These are phyloP conservation scores for Arachis monticola DNA, from an alignment of 331 rosid species.

Conservation along the genomic window DNA sequence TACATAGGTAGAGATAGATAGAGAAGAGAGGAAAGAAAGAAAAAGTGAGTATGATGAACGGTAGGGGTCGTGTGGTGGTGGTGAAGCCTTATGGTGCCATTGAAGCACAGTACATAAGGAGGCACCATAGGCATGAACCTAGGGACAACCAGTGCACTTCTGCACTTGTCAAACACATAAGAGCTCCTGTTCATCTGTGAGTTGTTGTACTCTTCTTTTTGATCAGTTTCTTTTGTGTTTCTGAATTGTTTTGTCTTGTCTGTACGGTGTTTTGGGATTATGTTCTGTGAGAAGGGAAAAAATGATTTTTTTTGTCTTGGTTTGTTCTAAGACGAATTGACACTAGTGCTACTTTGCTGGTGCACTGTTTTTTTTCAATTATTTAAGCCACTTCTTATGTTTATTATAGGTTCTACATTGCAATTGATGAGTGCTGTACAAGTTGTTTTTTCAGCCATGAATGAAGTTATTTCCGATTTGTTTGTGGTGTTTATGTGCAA, in stretches of 20 bases:
- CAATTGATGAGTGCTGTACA: slow-evolving; percentile 4
- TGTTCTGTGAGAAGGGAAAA: not conserved
- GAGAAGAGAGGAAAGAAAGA: not conserved
- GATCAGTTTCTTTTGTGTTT: not conserved
- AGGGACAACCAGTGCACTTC: slow-evolving; percentile 66
- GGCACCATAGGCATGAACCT: slow-evolving; percentile 65
- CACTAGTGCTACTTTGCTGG: slow-evolving; percentile 7
- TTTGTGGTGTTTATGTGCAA: slow-evolving; percentile 12
- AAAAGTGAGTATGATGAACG: slow-evolving; percentile 42
- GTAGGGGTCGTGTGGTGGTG: slow-evolving; percentile 38
- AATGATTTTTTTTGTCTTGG: slow-evolving; percentile 18
- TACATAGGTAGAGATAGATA: too few species aligned
- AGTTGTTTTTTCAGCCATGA: slow-evolving; percentile 28
- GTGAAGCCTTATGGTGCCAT: slow-evolving; percentile 35
- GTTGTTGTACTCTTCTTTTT: not conserved
- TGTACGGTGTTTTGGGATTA: not conserved
- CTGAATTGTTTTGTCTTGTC: slow-evolving; percentile 10
- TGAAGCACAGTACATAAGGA: slow-evolving; percentile 62
- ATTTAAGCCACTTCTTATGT: slow-evolving; percentile 1
- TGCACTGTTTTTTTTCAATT: not conserved
- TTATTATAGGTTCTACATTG: slow-evolving; percentile 7
- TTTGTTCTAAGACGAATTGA: slow-evolving; percentile 46
- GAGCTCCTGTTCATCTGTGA: slow-evolving; percentile 69
- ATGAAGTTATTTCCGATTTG: slow-evolving; percentile 17
- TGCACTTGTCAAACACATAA: slow-evolving; percentile 65